These are phyloP conservation scores for Auxenochlorella protothecoides DNA, from an alignment of 139 green algal species.

Conservation along the genomic window DNA sequence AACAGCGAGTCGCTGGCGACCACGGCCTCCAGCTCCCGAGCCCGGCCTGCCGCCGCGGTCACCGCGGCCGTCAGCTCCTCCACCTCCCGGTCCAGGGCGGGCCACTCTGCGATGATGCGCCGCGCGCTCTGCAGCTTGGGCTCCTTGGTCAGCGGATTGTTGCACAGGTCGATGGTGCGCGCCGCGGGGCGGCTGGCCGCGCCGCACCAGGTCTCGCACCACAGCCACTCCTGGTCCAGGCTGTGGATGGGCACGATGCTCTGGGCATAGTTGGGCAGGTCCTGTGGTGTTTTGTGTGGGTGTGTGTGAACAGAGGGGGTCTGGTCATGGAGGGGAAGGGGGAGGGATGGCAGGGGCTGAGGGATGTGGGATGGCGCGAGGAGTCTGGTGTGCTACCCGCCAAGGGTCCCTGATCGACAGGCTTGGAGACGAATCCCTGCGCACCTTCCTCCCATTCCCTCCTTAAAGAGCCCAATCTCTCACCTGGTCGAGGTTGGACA, in stretches of 20 bases:
- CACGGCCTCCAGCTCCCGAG: slow-evolving; percentile 7
- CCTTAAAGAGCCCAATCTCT: neutral
- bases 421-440: no score
- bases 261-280: slow-evolving; percentile 98
- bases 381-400: no score
- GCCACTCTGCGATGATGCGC: slow-evolving; percentile 90
- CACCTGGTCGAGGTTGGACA: slow-evolving; percentile 91
- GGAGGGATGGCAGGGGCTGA: neutral
- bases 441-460: no score
- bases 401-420: no score
- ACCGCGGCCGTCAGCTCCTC: neutral
- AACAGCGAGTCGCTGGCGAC: slow-evolving; percentile 3
- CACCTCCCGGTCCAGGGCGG: slow-evolving; percentile 63
- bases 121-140: slow-evolving; percentile 86
- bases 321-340: no score
- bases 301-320: no score
- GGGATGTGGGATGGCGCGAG: no score
- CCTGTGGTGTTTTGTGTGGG: slow-evolving; percentile 11
- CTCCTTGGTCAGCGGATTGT: slow-evolving; percentile 99
- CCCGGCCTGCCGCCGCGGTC: no score
- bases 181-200: slow-evolving; percentile 51
- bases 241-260: slow-evolving; percentile 79
- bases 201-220: slow-evolving; percentile 99
- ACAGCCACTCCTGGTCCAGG: slow-evolving; percentile 93
- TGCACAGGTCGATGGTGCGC: slow-evolving; percentile 97